Evolutionary conservation across 169 alveolate species (phyloP), one percentile per base, ranked within the genome.

Genomic region (Neospora caninum): DNA sequence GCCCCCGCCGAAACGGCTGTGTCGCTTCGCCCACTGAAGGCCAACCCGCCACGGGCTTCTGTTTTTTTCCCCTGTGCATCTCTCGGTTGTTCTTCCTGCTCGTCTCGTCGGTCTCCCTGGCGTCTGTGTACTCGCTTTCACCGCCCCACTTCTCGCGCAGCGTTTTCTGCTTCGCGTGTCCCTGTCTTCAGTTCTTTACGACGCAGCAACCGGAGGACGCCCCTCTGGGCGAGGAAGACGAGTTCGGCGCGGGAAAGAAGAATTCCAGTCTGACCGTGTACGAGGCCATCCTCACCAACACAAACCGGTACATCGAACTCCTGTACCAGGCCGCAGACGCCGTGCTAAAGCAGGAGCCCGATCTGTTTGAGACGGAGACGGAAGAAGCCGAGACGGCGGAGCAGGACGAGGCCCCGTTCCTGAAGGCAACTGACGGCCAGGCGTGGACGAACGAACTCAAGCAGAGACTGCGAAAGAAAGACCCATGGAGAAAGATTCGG

Each of bases 261-360:
- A 41, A 38, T 25, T 0, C 36, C 41, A 39, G 84, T 36, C 34
- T 88, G 69, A 36, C 80, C 54, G 94, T 91, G 29, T 91, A 91
- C 45, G 94, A 91, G 41, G 94, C 69, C 7, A 9, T 91, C 6
- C 80, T 91, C 45, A 69, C 84, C 34, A 91, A 91, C 80, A 91
- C 94, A 29, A 43, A 36, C 25, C 94, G 94, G 18, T 91, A 91
- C 89, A 39, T 91, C 54, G 94, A 82, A n/a, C 91, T 91, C 29
- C 91, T 91, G 18, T 91, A 70, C 58, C 58, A 78, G 58, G 94
- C 94, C 9, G 94, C 94, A 27, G 94, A 91, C 82, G 58, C 53
- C 22, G 54, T 88, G 64, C 84, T 88, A 36, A 36, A 29, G 38
- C 58, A 39, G 27, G 84, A 88, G 64, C 34, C 93, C 69, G 84